Base-by-base conservation (phyloP, 768 basidiomycete genomes). In the Tricholomella constricta region DNA sequence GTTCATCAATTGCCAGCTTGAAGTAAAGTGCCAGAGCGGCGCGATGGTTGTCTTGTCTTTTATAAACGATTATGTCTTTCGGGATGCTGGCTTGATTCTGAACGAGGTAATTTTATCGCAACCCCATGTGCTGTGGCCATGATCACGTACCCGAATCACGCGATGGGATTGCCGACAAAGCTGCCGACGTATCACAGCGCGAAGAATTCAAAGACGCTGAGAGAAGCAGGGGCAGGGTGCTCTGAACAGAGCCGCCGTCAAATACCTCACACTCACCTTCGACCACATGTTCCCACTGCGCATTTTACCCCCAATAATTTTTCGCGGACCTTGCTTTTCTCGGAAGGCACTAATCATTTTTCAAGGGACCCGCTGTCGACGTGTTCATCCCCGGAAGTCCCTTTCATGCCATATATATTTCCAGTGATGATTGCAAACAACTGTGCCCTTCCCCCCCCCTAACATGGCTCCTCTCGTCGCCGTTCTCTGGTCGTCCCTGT, bases 391-490 rank as follows among this genome's bases (percentile, higher is more conserved):
- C 38, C 37, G 51, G 37, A 20, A 45, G n/a, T 27, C 52, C 14
- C 45, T 11, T 48, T 42, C 17, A 31, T 44, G 20, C 41, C 27
- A 42, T 46, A 62, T 62, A 62, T 53, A 48, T 31, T 23, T 26
- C 6, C 31, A 43, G 31, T 31, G 19, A 54, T 52, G 29, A 29
- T 8, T 34, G 23, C 27, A n/a, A 11, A 14, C 47, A 42, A 37
- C 45, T 45, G 32, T 38, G 27, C 42, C 36, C 26, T 41, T 20
- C n/a, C 41, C 25, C 26, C 40, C 52, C 52, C 42, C 45, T 22
- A 44, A 27, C 17, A 62, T 62, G 63, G 32, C 47, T 45, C 48
- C 51, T 48, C 35, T 51, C 49, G 43, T 42, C 43, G 38, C 38
- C 1, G 29, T 40, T 10, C 40, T 60, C 23, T 38, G 59, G 44